Base-by-base conservation (phyloP, 306 rosid species). In the Arachis stenosperma region DNA sequence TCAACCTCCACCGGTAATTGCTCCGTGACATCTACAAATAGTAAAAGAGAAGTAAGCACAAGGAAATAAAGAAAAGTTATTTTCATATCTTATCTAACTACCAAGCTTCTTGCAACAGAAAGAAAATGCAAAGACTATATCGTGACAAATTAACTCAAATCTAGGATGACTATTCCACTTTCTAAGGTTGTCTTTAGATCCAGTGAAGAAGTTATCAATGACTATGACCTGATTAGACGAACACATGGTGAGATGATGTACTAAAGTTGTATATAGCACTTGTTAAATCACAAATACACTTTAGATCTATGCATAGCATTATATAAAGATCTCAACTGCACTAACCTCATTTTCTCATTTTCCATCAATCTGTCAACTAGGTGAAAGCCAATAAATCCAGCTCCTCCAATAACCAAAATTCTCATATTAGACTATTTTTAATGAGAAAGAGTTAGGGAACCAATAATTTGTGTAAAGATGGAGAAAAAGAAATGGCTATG, bases 361-460 rank as follows among this genome's bases (percentile, higher is more conserved):
- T 87, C 94, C 92, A 91, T 91, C 87, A 91, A 81, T 79, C 78
- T 88, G 80, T 91, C 97, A 33, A 91, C 96, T 22, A 92, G 86
- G 83, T 92, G 98, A 78, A 97, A 92, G 57, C 98, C 98, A 42
- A 92, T 92, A 87, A 92, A 92, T 69, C 98, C 98, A 84, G 98
- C 98, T 79, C 98, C 95, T 86, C 98, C 98, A n/a, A 92, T 90
- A 58, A 92, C 87, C 87, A 92, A 75, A 66, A 92, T 92, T 88
- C 98, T 88, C 98, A 92, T 90, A 65, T 92, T 92, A 61, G 97
- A 89, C 98, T 92, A 86, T 63, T 59, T 63, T 65, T 54, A 69
- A 69, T 30, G 66, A 57, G 46, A 42, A 41, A 4, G 64, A 54
- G 71, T 64, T 29, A 46, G 70, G 30, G 73, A 55, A 37, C 36